Evolutionary conservation across 106 monocot genomes (phyloP).

Genomic region (Ottelia alismoides): DNA sequence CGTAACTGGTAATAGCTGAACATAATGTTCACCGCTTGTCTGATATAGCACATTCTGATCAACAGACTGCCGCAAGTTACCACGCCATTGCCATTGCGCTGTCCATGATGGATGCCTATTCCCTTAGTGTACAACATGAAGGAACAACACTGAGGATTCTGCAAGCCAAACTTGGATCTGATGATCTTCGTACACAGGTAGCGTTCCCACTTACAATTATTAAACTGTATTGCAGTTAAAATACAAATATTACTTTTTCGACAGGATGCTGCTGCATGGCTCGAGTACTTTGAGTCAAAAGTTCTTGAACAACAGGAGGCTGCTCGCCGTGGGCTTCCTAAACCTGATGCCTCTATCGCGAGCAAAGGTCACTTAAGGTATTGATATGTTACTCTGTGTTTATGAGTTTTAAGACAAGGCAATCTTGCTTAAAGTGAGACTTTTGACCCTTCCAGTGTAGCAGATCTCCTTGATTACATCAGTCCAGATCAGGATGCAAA

Average conservation of each 20-base stretch:
- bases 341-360: constrained; percentile 92
- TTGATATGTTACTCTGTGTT: neutral
- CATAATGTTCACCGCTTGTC: neutral
- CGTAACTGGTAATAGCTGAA: neutral
- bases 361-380: constrained; percentile 99
- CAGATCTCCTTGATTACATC: constrained; percentile 98
- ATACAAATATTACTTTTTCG: constrained; percentile 2
- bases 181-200: constrained; percentile 92
- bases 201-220: neutral
- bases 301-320: constrained; percentile 93
- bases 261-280: constrained; percentile 95
- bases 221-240: neutral
- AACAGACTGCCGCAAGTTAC: constrained; percentile 92
- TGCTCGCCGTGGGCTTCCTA: constrained; percentile 75
- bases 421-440: constrained; percentile 15
- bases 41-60: no score
- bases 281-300: constrained; percentile 96
- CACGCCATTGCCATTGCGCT: constrained; percentile 90
- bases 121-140: constrained; percentile 78
- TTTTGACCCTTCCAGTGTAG: constrained; percentile 66
- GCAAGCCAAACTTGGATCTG: constrained; percentile 56
- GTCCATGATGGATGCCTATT: constrained; percentile 89
- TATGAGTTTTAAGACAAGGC: neutral
- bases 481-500: constrained; percentile 76
- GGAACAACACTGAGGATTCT: constrained; percentile 78